A percentile compares a stretch with the other conserved stretches of the same genome.
Conservation (phyloP, 495 filamentous ascomycete genomes). For the Penicillium simplicissimum region DNA sequence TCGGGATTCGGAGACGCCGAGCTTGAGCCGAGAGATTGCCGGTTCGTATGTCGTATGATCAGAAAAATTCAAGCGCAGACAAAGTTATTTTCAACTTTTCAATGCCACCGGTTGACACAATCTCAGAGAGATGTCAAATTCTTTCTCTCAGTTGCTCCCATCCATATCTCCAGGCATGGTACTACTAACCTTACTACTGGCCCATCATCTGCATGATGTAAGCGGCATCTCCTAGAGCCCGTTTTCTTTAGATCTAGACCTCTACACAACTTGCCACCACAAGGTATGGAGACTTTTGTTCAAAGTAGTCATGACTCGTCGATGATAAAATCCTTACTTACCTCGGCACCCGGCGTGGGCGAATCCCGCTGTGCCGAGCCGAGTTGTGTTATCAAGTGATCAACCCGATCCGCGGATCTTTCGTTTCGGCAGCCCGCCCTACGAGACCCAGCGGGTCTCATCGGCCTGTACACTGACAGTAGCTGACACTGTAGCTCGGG, state of each 20-base stretch:
- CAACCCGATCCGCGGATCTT: constrained; percentile 1
- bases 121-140: background rate
- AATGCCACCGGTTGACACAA: background rate
- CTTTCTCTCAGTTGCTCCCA: background rate
- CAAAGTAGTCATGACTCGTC: background rate
- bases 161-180: background rate
- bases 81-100: background rate
- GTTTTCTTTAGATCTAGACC: background rate
- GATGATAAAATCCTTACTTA: background rate
- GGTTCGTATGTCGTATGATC: background rate
- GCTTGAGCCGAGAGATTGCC: background rate
- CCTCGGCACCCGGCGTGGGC: constrained; percentile 2
- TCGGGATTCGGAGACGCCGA: background rate
- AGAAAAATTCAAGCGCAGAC: background rate
- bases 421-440: background rate
- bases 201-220: background rate
- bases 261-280: background rate
- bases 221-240: background rate
- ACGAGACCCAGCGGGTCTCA: background rate
- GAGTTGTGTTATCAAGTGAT: constrained; percentile 1
- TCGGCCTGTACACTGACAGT: background rate
- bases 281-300: background rate
- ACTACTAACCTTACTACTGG: background rate
- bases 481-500: background rate
- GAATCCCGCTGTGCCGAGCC: constrained; percentile 2